Conservation (phyloP, 164 flowering plant species). For the Aristolochia contorta region DNA sequence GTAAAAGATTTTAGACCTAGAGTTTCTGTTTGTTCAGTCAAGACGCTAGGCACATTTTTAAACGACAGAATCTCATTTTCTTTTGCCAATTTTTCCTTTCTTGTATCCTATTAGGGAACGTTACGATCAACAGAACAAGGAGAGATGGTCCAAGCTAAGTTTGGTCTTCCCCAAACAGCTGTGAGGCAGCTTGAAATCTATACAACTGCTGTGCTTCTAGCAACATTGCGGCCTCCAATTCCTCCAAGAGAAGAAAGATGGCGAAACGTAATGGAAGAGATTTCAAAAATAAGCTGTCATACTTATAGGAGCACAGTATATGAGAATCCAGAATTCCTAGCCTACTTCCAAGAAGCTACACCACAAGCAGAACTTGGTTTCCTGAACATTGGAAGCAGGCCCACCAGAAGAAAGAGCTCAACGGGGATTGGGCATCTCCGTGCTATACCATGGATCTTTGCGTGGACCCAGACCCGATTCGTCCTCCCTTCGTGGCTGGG, state of each 20-base stretch:
- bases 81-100: not conserved
- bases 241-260: conserved; percentile 89
- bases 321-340: conserved; percentile 77
- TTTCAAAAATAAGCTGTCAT: conserved; percentile 72
- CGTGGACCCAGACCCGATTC: conserved; percentile 93
- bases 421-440: conserved; percentile 81
- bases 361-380: conserved; percentile 92
- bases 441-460: conserved; percentile 93
- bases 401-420: conserved; percentile 68
- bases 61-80: not conserved
- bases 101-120: conserved; percentile 49
- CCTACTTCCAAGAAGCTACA: conserved; percentile 90
- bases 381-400: conserved; percentile 96
- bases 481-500: conserved; percentile 98
- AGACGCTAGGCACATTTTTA: not conserved
- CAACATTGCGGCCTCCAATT: conserved; percentile 74
- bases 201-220: conserved; percentile 89
- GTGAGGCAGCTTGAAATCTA: conserved; percentile 88
- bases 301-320: conserved; percentile 71
- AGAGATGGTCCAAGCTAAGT: conserved; percentile 98
- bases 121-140: conserved; percentile 98
- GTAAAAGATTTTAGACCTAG: not conserved
- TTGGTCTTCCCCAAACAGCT: conserved; percentile 82
- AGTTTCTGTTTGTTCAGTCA: too few species aligned
- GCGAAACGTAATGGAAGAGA: conserved; percentile 86